These are phyloP conservation scores for Bolboschoenus planiculmis DNA, from an alignment of 176 grass and related monocot species.

Conservation along the genomic window DNA sequence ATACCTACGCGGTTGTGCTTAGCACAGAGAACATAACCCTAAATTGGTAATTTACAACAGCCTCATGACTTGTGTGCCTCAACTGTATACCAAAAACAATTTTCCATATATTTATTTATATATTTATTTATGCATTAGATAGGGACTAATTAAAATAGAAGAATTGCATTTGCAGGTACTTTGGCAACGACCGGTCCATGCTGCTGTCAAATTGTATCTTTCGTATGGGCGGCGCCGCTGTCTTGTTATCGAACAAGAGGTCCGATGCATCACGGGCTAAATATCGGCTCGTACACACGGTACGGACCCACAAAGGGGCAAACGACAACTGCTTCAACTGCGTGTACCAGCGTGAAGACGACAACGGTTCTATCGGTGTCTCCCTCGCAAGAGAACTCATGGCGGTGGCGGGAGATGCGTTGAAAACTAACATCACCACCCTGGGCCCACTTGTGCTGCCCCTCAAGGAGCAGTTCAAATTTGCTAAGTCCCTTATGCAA, in stretches of 20 bases:
- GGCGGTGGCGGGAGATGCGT: slow-evolving; percentile 68
- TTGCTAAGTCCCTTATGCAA: slow-evolving; percentile 35
- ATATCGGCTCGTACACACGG: slow-evolving; percentile 53
- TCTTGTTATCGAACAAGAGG: slow-evolving; percentile 50
- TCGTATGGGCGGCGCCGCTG: slow-evolving; percentile 58
- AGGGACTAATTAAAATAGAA: background rate
- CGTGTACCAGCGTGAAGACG: slow-evolving; percentile 79
- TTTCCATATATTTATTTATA: background rate
- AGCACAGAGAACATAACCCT: slow-evolving; percentile 83
- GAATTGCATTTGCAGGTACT: slow-evolving; percentile 26
- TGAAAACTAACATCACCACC: slow-evolving; percentile 79
- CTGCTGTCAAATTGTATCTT: slow-evolving; percentile 83
- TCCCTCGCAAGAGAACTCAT: slow-evolving; percentile 65
- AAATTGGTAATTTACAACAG: slow-evolving; percentile 36
- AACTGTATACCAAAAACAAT: background rate
- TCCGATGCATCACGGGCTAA: slow-evolving; percentile 44
- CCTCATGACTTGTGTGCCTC: background rate
- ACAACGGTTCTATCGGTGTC: slow-evolving; percentile 33
- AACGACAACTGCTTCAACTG: slow-evolving; percentile 54
- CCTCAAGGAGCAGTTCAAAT: slow-evolving; percentile 55
- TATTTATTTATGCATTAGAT: background rate
- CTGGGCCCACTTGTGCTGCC: slow-evolving; percentile 68
- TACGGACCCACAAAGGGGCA: slow-evolving; percentile 67
- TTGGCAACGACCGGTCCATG: slow-evolving; percentile 78
- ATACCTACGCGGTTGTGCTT: slow-evolving; percentile 39